Base-by-base conservation (phyloP, 352 stramenopile genomes). In the Globisporangium abappressorium region DNA sequence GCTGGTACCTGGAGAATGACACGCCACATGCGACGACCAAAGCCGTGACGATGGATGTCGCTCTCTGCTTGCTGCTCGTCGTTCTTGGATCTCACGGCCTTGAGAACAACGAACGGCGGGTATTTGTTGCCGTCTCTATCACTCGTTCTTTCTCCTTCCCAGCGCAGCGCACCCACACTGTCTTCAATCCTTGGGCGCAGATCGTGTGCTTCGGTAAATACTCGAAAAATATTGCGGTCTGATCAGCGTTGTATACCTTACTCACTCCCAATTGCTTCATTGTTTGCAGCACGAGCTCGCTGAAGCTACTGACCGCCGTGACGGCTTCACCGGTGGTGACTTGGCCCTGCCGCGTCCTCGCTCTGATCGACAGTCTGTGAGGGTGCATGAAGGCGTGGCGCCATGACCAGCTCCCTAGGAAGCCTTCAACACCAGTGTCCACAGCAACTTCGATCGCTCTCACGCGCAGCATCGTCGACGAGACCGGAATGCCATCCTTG, bases 301-400 rank as follows among this genome's bases (percentile, higher is more conserved):
- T 41, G 28, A 59, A 59, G 15, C 54, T 41, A 26, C 15, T 43
- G 51, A 34, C 5, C 24, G 0, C 51, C 2, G 51, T 22, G 24
- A 0, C 24, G 0, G 54, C 54, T 2, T 59, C 54, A 1, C 26
- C 15, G 0, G 54, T 43, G 14, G 15, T 59, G 54, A 43, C 54
- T 26, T 59, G 26, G 28, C 54, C 26, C 2, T 59, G 54, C 0
- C 28, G 54, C 0, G 26, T 43, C 26, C 54, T 59, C 15, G 7
- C 54, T 59, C 28, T 24, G 4, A 59, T 59, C 15, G 28, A 43
- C 28, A 59, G 28, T 15, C 26, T 59, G 28, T 59, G 26, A 26
- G 15, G 54, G 28, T 59, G 54, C 54, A 59, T 59, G 28, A 59
- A 59, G 26, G 54, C 54, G 54, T 5, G 54, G 54, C 54, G 54